Conservation (phyloP, 352 stramenopile species). For the Pilasporangium apinafurcum region DNA sequence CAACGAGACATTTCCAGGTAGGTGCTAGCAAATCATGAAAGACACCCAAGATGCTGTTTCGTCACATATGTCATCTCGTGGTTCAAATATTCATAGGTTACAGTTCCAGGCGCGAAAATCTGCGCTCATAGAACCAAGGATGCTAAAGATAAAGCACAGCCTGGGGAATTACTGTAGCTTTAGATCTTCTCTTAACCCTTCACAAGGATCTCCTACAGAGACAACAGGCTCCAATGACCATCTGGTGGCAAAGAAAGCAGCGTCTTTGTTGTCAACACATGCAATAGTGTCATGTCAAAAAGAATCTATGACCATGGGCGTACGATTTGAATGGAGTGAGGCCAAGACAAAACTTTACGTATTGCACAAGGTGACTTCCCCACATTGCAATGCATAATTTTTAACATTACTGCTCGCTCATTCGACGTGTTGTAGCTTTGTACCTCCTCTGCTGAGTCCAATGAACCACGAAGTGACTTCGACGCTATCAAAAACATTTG, state of each 20-base stretch:
- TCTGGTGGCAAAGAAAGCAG: too few relatives aligned
- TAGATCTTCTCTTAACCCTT: constrained; percentile 13
- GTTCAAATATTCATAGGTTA: constrained; percentile 17
- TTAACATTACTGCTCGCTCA: too few relatives aligned
- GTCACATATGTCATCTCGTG: too few relatives aligned
- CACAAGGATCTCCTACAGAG: background rate
- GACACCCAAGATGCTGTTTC: too few relatives aligned
- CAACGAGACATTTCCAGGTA: too few relatives aligned
- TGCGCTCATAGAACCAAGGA: constrained; percentile 33
- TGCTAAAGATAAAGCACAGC: constrained; percentile 19
- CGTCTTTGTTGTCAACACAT: background rate
- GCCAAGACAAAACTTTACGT: constrained; percentile 53
- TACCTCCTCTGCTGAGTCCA: background rate
- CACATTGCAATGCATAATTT: too few relatives aligned
- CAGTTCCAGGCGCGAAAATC: constrained; percentile 49
- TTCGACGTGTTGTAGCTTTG: too few relatives aligned
- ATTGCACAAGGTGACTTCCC: constrained; percentile 45
- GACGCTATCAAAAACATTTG: too few relatives aligned
- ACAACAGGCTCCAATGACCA: background rate
- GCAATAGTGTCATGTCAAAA: constrained; percentile 10
- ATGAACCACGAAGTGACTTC: background rate
- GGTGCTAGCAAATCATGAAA: background rate
- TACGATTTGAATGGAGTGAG: constrained; percentile 69
- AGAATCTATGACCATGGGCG: constrained; percentile 36
- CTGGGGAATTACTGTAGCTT: constrained; percentile 62